Base-by-base conservation (phyloP, 2,329 filamentous ascomycete genomes). In the Aspergillus carbonarius region DNA sequence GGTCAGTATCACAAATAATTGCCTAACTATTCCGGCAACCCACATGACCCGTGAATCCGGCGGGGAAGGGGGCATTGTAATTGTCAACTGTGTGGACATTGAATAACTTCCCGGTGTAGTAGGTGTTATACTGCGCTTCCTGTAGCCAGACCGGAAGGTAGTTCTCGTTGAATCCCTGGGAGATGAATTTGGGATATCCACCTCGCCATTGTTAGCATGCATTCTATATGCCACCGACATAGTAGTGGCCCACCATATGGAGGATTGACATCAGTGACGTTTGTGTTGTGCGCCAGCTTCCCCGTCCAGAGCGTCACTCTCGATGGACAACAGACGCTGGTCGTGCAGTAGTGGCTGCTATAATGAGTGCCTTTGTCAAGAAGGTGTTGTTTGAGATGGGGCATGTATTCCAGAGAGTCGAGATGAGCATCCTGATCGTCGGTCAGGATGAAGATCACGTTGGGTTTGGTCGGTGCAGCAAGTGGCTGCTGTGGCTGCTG, bases 401-500 rank as follows among this genome's bases (percentile, higher is more conserved):
- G 85, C 82, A 88, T 86, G 57, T 88, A 86, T 1, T 72, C 67
- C 15, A 72, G 54, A 1, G 68, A 68, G 12, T 66, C 64, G 3
- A 74, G 61, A 51, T 68, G 60, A 23, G 68, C 66, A 66, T 89
- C 87, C 66, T 90, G 87, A 64, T 90, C 87, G 63, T 90, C 88
- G 0, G 85, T 87, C 49, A 90, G 74, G 61, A 90, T 84, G 68
- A 90, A 87, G 18, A 90, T 75, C 37, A 90, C 84, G 59, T 89
- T 89, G 0, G 81, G 77, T 46, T 59, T 48, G 44, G 25, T 9
- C 4, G 25, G 15, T n/a, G 44, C n/a, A 17, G 9, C 13, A 18
- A 48, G 44, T 30, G 25, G 44, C 44, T 32, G 20, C 6, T 47
- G 42, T 10, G 23, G n/a, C n/a, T n/a, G 39, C n/a, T 40, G 37